Percentiles rank a stretch among this genome's conserved stretches.
Evolutionary conservation across 2,329 filamentous ascomycete genomes (phyloP).

Genomic region (Zymoseptoria passerinii): DNA sequence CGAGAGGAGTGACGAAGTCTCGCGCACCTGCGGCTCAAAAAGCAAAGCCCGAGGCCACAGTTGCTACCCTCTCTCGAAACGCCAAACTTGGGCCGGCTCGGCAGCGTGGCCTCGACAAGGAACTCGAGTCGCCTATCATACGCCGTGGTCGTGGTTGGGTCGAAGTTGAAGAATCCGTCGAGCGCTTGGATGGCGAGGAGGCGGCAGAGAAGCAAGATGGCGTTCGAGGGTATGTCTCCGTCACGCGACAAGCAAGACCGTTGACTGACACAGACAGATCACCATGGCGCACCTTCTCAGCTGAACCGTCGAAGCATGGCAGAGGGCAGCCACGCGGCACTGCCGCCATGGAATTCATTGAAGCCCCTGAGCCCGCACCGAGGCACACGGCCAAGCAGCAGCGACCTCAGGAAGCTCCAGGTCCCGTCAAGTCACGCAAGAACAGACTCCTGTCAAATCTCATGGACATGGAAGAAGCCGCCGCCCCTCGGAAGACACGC

Average conservation of each 20-base stretch:
- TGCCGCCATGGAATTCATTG: no score
- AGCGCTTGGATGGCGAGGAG: neutral
- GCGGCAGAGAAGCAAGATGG: no score
- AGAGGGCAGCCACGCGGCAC: neutral
- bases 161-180: conserved; percentile 6
- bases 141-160: conserved; percentile 17
- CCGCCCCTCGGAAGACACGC: no score
- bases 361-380: no score
- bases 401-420: neutral
- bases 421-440: neutral
- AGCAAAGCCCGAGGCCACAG: neutral
- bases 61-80: neutral
- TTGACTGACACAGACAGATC: no score
- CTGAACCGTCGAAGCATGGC: neutral
- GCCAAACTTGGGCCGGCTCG: neutral
- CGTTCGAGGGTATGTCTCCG: no score
- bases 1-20: neutral
- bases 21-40: neutral
- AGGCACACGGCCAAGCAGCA: no score
- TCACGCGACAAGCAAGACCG: no score
- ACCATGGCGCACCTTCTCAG: no score
- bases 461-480: no score
- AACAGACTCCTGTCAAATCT: neutral
- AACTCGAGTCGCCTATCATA: conserved; percentile 10
- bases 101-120: conserved; percentile 1